Percentiles rank a stretch among this genome's conserved stretches.
Conservation (phyloP, 495 filamentous ascomycete genomes). For the Aspergillus biplanus region DNA sequence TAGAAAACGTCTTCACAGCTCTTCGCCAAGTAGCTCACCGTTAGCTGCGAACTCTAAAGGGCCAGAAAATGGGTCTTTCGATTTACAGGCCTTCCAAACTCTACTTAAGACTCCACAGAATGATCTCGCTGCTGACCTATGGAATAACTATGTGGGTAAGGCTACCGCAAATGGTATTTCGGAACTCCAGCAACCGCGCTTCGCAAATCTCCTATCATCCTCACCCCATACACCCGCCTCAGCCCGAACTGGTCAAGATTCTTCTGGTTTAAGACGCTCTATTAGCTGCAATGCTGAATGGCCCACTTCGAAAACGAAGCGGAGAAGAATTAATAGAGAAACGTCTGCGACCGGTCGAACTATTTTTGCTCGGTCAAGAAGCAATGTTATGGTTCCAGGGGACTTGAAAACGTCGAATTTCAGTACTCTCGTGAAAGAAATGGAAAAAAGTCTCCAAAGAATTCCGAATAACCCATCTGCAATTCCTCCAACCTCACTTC, state of each 20-base stretch:
- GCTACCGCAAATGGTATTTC: conserved; percentile 42
- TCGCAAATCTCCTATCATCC: conserved; percentile 71
- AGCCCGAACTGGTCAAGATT: conserved; percentile 46
- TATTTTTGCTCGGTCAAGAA: conserved; percentile 54
- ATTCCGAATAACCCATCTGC: conserved; percentile 32
- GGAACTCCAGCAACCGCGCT: conserved; percentile 50
- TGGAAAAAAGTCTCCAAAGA: conserved; percentile 63
- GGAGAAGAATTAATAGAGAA: conserved; percentile 41
- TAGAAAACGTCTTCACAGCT: conserved; percentile 78
- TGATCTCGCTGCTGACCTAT: conserved; percentile 84
- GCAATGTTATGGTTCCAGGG: conserved; percentile 51
- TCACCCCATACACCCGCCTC: conserved; percentile 65
- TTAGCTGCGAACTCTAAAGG: conserved; percentile 51
- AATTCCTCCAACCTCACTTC: conserved; percentile 54
- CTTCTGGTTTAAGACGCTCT: conserved; percentile 63
- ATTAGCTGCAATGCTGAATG: conserved; percentile 73
- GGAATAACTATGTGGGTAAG: conserved; percentile 73
- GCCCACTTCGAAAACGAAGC: conserved; percentile 61
- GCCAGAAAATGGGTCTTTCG: conserved; percentile 44
- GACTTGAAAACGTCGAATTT: conserved; percentile 62
- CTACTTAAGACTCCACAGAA: conserved; percentile 72
- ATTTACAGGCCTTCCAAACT: conserved; percentile 57
- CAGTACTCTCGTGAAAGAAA: conserved; percentile 65
- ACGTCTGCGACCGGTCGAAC: conserved; percentile 39
- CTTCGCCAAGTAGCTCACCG: conserved; percentile 78